Conservation (phyloP, 2,329 filamentous ascomycete species). For the Beauveria brongniartii region DNA sequence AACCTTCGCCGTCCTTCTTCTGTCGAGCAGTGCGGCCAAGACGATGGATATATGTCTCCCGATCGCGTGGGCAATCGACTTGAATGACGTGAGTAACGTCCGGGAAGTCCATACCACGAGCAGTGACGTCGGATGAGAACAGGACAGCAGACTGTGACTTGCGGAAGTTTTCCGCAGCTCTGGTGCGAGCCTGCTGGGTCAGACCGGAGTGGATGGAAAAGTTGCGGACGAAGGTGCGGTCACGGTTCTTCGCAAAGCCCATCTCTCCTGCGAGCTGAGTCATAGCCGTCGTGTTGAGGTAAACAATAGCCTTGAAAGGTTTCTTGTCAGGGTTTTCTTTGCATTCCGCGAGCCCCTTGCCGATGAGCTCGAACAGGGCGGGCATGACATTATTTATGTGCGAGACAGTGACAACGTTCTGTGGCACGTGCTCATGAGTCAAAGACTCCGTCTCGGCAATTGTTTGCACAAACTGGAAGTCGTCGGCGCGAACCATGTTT, state of each 20-base stretch:
- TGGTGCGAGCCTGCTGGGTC: constrained; percentile 60
- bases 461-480: constrained; percentile 89
- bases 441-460: constrained; percentile 72
- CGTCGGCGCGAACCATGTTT: constrained; percentile 63
- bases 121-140: constrained; percentile 72
- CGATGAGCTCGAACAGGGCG: constrained; percentile 65
- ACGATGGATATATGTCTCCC: constrained; percentile 69
- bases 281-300: constrained; percentile 71
- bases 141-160: constrained; percentile 53
- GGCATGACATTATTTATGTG: constrained; percentile 73
- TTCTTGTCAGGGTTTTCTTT: constrained; percentile 28
- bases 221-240: constrained; percentile 27
- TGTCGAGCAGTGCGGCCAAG: constrained; percentile 71
- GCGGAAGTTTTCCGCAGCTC: constrained; percentile 65
- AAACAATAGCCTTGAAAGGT: constrained; percentile 95
- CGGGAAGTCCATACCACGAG: constrained; percentile 77
- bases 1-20: constrained; percentile 64
- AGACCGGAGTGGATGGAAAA: constrained; percentile 74
- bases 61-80: constrained; percentile 53
- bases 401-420: constrained; percentile 60
- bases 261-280: constrained; percentile 57
- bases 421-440: constrained; percentile 78
- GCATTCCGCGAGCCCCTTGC: constrained; percentile 46
- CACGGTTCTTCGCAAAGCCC: constrained; percentile 28
- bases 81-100: constrained; percentile 75